Evolutionary conservation across 2,329 filamentous ascomycete species (phyloP), one percentile per base, ranked within the genome.

Genomic region (Elsinoe batatas): DNA sequence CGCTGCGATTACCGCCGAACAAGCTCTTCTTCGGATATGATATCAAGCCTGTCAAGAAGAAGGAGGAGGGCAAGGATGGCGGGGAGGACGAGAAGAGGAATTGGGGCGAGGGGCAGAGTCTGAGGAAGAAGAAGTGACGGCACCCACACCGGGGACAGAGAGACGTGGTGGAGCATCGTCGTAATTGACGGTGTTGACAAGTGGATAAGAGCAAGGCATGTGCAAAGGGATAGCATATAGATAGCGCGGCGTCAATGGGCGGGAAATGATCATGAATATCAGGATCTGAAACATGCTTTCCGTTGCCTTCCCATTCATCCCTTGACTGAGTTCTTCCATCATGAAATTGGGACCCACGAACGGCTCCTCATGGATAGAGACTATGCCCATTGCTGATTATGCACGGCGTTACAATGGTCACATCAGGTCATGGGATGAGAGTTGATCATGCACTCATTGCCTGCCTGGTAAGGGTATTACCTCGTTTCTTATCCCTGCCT

Each of bases 1-100:
- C 91, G 3, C 78, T 98, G 6, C 80, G 93, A 26, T 70, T 98
- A 53, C 81, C 88, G 0, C 85, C 87, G 0, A 93, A 93, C 64
- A 95, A 96, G 71, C 77, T 98, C 3, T 98, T 98, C 76, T 95
- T 98, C 61, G 93, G 93, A 2, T 98, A 97, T 65, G 86, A 95
- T 65, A 80, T 95, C 67, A 95, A 87, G 69, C 91, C 91, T 0
- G 77, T 94, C 40, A 88, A 87, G 7, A 82, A 85, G 57, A 85
- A 82, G 35, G 82, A 88, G 57, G 83, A 82, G 67, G 80, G 82
- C 53, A 77, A 83, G 58, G 82, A 85, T 58, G 79, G 82, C 36
- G 66, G 71, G 13, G 79, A 82, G 59, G 76, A 79, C 3, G 77
- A 71, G 57, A 95, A 95, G 40, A 82, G 84, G 3, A 60, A 65